phyloP scores from a whole-genome alignment of 2,329 filamentous ascomycete genomes.

The Paecilomyces dactylethromorphus region DNA sequence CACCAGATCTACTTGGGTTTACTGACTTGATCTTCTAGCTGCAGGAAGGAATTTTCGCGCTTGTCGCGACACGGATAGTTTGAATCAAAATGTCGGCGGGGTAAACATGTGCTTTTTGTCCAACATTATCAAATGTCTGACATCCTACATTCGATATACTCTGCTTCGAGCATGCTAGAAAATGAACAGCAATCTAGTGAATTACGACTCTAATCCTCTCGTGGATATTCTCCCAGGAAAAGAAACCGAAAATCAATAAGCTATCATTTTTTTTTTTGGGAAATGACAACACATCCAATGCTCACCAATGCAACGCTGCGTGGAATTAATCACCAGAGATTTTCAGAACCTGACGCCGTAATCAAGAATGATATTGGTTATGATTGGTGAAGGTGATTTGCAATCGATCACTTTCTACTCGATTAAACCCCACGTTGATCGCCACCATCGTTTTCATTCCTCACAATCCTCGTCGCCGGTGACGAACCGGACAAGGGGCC shows the following conservation, averaged over 20 bases:
- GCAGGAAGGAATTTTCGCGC: not conserved
- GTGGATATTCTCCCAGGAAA: no score
- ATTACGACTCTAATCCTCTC: no score
- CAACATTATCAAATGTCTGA: not conserved
- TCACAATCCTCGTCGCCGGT: no score
- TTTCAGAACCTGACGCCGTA: not conserved
- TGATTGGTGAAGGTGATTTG: not conserved
- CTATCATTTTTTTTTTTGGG: not conserved
- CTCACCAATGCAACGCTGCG: not conserved
- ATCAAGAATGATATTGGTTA: not conserved
- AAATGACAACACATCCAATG: not conserved
- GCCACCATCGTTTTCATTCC: not conserved
- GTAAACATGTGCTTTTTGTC: not conserved
- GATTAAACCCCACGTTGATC: not conserved
- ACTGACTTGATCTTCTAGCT: not conserved
- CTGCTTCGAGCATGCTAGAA: not conserved
- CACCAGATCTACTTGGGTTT: not conserved
- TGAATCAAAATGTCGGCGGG: not conserved
- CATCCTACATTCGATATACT: not conserved
- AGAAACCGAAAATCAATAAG: not conserved
- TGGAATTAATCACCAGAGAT: not conserved
- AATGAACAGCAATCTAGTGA: not conserved
- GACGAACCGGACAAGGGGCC: no score
- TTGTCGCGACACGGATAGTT: not conserved
- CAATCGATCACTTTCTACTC: not conserved